Base-by-base conservation (phyloP, 805 yeast genomes). In the Candida germanica region DNA sequence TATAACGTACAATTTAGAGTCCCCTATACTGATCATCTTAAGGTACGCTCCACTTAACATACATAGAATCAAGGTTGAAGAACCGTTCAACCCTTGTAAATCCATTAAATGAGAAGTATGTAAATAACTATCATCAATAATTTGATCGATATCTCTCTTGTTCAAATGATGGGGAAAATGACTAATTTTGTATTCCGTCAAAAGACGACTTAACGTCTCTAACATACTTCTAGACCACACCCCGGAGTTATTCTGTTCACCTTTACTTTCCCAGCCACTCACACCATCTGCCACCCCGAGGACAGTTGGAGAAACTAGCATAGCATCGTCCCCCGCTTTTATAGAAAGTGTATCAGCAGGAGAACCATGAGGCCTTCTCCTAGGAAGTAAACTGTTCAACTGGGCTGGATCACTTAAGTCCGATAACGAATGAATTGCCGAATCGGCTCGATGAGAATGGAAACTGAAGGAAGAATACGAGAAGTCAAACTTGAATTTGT, bases 221-320 rank as follows among this genome's bases (percentile, higher is more conserved):
- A 75, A 50, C 65, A 74, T 69, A 1, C 71, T 62, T 33, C 79
- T 58, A 1, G 79, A 68, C 75, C 78, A 75, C 13, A 73, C 58
- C 1, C 79, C 79, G 15, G 75, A 65, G 19, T 69, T 59, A 9
- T 73, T 59, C 36, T 69, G 68, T 17, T 50, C 53, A 2, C 56
- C 59, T 26, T 58, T 63, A 13, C 68, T 63, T 47, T 69, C 75
- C 79, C 79, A 75, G 1, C 78, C 77, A 14, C 76, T 69, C 6
- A 75, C 77, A 1, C 80, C 80, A 48, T 75, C 80, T 3, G 80
- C 79, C 3, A 75, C 66, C 2, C 75, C 80, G 36, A 75, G 47
- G 28, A 74, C 64, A 4, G 74, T 64, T 0, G 79, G 77, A 3
- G 76, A 69, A 2, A 73, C 71, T 27, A 75, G 55, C 77, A 75